Evolutionary conservation across 2,329 filamentous ascomycete genomes (phyloP).

Genomic region (Orbilia quercus): DNA sequence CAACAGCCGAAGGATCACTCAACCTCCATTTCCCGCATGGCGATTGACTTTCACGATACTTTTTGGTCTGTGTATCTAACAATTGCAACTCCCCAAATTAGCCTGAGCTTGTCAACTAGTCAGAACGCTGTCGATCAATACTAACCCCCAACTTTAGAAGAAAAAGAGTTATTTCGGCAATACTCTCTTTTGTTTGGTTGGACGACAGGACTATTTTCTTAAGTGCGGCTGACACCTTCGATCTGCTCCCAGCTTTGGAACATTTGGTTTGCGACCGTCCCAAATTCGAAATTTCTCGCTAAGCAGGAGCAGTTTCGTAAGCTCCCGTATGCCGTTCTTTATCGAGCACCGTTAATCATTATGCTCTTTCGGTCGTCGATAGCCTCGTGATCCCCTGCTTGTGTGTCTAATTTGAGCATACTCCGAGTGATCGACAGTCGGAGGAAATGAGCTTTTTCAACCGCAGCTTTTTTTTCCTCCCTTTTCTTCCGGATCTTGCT

Average conservation of each 20-base stretch:
- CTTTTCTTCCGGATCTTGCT: conserved; percentile 31
- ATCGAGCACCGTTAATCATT: conserved; percentile 36
- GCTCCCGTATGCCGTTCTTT: conserved; percentile 33
- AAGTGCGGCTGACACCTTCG: conserved; percentile 48
- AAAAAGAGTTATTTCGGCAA: conserved; percentile 44
- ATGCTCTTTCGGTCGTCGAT: conserved; percentile 36
- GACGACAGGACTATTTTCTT: conserved; percentile 18
- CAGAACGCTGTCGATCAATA: conserved; percentile 54
- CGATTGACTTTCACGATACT: conserved; percentile 29
- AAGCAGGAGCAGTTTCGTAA: conserved; percentile 33
- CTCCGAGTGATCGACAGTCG: conserved; percentile 54
- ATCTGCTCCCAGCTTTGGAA: conserved; percentile 43
- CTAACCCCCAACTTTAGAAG: background rate
- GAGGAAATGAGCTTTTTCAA: conserved; percentile 55
- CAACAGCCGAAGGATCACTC: conserved; percentile 36
- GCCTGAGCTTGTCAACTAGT: conserved; percentile 52
- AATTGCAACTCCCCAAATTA: conserved; percentile 48
- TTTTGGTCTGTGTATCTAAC: conserved; percentile 29
- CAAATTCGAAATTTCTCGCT: conserved; percentile 31
- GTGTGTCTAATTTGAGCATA: conserved; percentile 53
- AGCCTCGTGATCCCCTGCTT: conserved; percentile 56
- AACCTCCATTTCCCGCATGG: conserved; percentile 25
- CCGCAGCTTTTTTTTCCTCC: conserved; percentile 11
- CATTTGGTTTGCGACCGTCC: conserved; percentile 24
- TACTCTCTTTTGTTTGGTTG: conserved; percentile 47